A percentile compares a stretch with the other conserved stretches of the same genome.
Evolutionary conservation across 116 monocot genomes (phyloP).

Genomic region (Cymodocea nodosa): DNA sequence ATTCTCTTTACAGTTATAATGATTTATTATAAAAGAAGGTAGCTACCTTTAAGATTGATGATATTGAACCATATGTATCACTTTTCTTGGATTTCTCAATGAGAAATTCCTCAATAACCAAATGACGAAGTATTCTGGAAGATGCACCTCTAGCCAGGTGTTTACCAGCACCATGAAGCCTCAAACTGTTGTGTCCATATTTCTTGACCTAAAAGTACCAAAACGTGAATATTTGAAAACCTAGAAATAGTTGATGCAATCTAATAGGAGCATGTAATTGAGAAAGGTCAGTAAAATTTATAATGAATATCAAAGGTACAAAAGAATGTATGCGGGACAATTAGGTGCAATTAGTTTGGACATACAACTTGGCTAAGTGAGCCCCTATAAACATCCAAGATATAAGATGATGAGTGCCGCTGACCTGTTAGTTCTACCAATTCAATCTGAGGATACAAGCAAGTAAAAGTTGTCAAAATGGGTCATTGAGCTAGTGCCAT

Average conservation of each 20-base stretch:
- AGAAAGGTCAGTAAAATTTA: background rate
- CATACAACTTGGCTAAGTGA: conserved; percentile 79
- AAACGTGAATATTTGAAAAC: background rate
- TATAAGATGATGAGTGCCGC: conserved; percentile 53
- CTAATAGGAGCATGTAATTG: background rate
- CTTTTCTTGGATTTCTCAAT: conserved; percentile 78
- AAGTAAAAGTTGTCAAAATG: background rate
- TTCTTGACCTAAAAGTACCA: conserved; percentile 54
- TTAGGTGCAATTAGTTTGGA: background rate
- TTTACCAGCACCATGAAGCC: conserved; percentile 89
- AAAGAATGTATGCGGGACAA: background rate
- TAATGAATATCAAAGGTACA: background rate
- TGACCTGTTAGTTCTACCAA: conserved; percentile 56
- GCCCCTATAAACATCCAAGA: conserved; percentile 82
- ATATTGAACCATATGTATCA: conserved; percentile 79
- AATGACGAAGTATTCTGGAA: conserved; percentile 64
- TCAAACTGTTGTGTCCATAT: conserved; percentile 48
- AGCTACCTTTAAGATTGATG: conserved; percentile 74
- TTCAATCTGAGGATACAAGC: conserved; percentile 37
- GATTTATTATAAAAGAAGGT: background rate
- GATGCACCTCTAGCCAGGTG: conserved; percentile 64
- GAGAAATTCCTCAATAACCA: conserved; percentile 79
- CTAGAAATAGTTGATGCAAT: background rate
- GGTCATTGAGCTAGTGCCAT: background rate
- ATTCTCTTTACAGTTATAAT: background rate